Base-by-base conservation (phyloP, 2,329 filamentous ascomycete genomes). In the Penicillium digitatum region DNA sequence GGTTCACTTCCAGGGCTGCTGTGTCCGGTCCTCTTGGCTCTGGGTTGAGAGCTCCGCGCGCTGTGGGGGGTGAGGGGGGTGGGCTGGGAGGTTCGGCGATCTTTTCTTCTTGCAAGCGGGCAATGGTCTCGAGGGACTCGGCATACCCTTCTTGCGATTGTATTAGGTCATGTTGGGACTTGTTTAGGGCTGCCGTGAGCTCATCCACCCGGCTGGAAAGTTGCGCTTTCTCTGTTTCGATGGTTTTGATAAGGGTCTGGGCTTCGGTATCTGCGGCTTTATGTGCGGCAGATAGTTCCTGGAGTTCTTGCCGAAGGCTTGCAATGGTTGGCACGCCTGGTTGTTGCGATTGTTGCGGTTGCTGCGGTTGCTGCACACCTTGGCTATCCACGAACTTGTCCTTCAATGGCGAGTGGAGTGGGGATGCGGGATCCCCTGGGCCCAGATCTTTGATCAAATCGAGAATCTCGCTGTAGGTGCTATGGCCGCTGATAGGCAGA, bases 401-500 rank as follows among this genome's bases (percentile, higher is more conserved):
- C 18, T 62, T 65, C 16, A 58, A 26, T 6, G 62, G 52, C 14
- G 55, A 56, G 14, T 52, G 48, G 10, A 52, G 34, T 14, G 58
- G 52, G 6, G 59, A 55, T 48, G 55, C 54, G 9, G 59, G 51
- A 39, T 61, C 57, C 12, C 63, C 54, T 22, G 64, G 66, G 26
- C 64, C 68, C 18, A 72, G 57, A 48, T 69, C 67, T 45, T 73
- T 72, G 44, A 75, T 71, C 39, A 70, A 47, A 26, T 73, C 71
- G 2, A 76, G 60, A n/a, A 76, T 72, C 39, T 76, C 72, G 24
- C 62, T 68, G 52, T 73, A 75, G 7, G 70, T 69, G 54, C 69
- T 74, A 24, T 67, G 68, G 7, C 64, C 64, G 3, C 60, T 66
- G 5, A 69, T 56, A 5, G 73, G 70, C 3, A 74, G 57, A 34